Conservation (phyloP, 2,329 filamentous ascomycete species). For the Paraconiothyrium brasiliense region DNA sequence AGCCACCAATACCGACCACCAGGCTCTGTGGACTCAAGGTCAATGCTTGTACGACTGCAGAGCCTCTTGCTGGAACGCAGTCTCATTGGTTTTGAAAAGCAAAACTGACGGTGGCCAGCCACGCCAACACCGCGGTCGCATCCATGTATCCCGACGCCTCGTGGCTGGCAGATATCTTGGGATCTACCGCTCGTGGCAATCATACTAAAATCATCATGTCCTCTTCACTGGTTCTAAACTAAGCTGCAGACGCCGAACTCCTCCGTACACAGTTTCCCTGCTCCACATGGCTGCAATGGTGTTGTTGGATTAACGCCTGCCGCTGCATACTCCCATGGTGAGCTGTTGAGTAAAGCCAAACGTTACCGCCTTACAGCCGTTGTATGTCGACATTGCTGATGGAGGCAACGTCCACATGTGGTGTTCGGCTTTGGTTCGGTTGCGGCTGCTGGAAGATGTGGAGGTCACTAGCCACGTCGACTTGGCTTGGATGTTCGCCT, state of each 20-base stretch:
- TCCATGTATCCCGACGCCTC: conserved; percentile 26
- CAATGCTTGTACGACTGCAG: conserved; percentile 30
- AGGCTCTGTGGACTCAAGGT: conserved; percentile 26
- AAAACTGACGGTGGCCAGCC: conserved; percentile 29
- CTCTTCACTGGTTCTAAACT: conserved; percentile 7
- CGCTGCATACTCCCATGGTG: conserved; percentile 24
- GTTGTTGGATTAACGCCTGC: conserved; percentile 30
- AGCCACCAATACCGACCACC: conserved; percentile 36
- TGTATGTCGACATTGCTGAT: conserved; percentile 11
- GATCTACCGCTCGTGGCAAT: conserved; percentile 17
- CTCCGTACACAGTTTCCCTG: conserved; percentile 28
- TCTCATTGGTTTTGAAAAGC: conserved; percentile 37
- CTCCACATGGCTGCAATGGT: conserved; percentile 18
- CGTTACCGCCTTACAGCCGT: not conserved
- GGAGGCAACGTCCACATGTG: conserved; percentile 11
- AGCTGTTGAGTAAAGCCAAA: not conserved
- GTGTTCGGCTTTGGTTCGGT: conserved; percentile 13
- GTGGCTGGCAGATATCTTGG: conserved; percentile 23
- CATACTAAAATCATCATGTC: not conserved
- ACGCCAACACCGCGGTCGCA: conserved; percentile 18
- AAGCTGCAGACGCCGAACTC: conserved; percentile 32
- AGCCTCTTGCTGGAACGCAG: conserved; percentile 29
- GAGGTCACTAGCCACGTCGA: conserved; percentile 21
- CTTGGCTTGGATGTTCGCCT: not conserved
- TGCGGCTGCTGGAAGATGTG: conserved; percentile 25